Percentiles rank a stretch among this genome's conserved stretches.
These are phyloP conservation scores for Coleophoma cylindrospora DNA, from an alignment of 2,329 filamentous ascomycete species.

Conservation along the genomic window DNA sequence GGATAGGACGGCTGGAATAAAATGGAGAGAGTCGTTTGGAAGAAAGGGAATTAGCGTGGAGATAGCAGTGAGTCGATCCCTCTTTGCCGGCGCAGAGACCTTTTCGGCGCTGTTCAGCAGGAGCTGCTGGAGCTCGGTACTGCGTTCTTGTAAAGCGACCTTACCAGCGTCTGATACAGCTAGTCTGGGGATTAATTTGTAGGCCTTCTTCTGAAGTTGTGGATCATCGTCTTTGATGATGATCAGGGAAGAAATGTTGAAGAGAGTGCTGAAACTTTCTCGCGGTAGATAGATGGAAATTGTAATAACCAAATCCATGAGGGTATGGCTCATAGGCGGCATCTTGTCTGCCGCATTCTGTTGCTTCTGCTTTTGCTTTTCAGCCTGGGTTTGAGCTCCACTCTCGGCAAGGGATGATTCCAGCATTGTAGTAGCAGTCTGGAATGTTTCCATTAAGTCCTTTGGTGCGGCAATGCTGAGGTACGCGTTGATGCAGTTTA, in stretches of 20 bases:
- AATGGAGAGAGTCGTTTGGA: slow-evolving; percentile 75
- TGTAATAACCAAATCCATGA: slow-evolving; percentile 95
- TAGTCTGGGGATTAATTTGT: slow-evolving; percentile 92
- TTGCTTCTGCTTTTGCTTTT: slow-evolving; percentile 57
- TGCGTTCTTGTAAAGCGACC: slow-evolving; percentile 71
- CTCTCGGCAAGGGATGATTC: slow-evolving; percentile 61
- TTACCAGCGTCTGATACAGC: slow-evolving; percentile 75
- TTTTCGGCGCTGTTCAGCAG: slow-evolving; percentile 77
- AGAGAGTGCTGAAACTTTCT: slow-evolving; percentile 78
- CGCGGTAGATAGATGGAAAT: slow-evolving; percentile 91
- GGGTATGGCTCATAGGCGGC: slow-evolving; percentile 87
- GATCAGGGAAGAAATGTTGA: slow-evolving; percentile 79
- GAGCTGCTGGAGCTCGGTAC: slow-evolving; percentile 73
- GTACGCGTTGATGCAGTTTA: slow-evolving; percentile 93
- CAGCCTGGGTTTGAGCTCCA: slow-evolving; percentile 56
- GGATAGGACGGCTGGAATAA: slow-evolving; percentile 85
- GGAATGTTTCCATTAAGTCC: slow-evolving; percentile 84
- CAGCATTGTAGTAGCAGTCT: slow-evolving; percentile 79
- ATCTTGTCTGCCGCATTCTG: slow-evolving; percentile 59
- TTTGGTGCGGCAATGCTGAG: slow-evolving; percentile 76
- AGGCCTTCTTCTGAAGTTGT: slow-evolving; percentile 97
- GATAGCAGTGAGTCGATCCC: slow-evolving; percentile 82
- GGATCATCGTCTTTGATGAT: slow-evolving; percentile 79
- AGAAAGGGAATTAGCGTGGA: slow-evolving; percentile 75
- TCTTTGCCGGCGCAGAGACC: slow-evolving; percentile 77